phyloP scores from a whole-genome alignment of 2,329 filamentous ascomycete species.

The Verticillium klebahnii region DNA sequence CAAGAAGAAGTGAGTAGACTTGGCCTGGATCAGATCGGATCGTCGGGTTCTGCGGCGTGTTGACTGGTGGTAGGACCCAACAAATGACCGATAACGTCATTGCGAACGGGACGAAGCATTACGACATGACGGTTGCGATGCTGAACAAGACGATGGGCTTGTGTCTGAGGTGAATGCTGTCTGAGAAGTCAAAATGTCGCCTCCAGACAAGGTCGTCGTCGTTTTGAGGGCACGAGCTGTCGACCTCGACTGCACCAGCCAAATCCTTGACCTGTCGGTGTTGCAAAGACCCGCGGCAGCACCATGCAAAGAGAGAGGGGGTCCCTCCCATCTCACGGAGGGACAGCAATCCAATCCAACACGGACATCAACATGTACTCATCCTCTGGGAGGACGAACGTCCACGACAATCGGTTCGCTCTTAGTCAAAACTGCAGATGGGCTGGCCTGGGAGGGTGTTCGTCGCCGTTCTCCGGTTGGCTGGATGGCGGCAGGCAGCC shows the following conservation, averaged over 20 bases:
- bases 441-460: neutral
- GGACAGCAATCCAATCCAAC: neutral
- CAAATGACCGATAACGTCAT: conserved; percentile 12
- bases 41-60: neutral
- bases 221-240: too few species aligned
- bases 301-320: too few species aligned
- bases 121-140: conserved; percentile 67
- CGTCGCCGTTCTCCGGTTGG: neutral
- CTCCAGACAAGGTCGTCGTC: too few species aligned
- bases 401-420: neutral
- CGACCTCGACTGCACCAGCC: too few species aligned
- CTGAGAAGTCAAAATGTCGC: neutral
- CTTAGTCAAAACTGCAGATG: neutral
- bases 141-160: conserved; percentile 69
- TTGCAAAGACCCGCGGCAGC: neutral
- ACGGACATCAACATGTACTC: neutral
- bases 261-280: neutral
- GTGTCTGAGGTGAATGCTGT: conserved; percentile 46
- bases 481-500: neutral
- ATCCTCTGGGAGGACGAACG: neutral
- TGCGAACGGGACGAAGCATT: conserved; percentile 48
- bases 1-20: conserved; percentile 14
- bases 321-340: too few species aligned
- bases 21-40: neutral
- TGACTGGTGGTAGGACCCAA: conserved; percentile 1